Evolutionary conservation across 768 basidiomycete genomes (phyloP), one percentile per base, ranked within the genome.

Genomic region (Pulveroboletus sp.): DNA sequence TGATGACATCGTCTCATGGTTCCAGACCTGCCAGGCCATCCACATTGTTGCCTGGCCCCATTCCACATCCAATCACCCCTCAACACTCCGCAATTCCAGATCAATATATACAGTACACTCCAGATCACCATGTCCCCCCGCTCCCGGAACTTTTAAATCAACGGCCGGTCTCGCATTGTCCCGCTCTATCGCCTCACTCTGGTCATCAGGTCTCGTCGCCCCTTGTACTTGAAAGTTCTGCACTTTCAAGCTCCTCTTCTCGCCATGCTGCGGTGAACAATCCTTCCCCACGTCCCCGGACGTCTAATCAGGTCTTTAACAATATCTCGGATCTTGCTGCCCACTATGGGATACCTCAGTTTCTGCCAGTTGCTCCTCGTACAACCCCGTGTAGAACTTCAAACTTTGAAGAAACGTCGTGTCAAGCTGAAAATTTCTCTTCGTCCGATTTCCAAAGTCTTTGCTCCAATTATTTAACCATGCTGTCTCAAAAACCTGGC

Each of bases 331-430:
- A 85, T 72, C 72, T 86, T 49, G 82, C 85, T 60, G 75, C 81
- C 62, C 86, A 87, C 51, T 82, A 88, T 86, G 86, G 86, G 70
- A 81, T 89, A 64, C 86, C 87, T 52, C 78, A 81, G 57, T 77
- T 74, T 55, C 68, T 89, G 42, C 86, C 87, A 40, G 81, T 80
- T 46, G 79, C 80, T 49, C 86, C 86, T 53, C 77, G 80, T 47
- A 80, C 80, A 65, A 74, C 73, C 57, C 74, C 77, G 50, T 75
- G 66, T 62, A 71, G 69, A 66, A 47, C 66, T 58, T 56, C 60
- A 44, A 62, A 72, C 55, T 46, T 67, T 56, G 63, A 71, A 60
- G 64, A 73, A 59, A 37, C 63, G 47, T 59, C 69, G 50, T 64
- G 62, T 42, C 52, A 46, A 15, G 43, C 46, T 27, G 58, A 56